Evolutionary conservation across 192 early-diverging fungal species (phyloP).

Genomic region (Allomyces javanicus): DNA sequence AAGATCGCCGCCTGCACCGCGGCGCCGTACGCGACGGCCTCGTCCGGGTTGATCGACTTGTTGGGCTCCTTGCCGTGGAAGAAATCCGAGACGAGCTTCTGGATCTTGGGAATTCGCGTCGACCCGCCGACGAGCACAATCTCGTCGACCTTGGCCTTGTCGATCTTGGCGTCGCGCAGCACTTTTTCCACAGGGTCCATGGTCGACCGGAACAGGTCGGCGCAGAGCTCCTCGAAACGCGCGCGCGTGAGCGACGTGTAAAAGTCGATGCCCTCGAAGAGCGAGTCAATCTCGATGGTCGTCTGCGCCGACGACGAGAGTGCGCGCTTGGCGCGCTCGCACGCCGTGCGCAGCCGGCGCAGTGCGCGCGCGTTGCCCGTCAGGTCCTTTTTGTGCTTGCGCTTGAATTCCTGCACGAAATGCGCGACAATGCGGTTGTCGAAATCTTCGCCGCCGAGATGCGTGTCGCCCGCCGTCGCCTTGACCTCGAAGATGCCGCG

Average conservation of each 20-base stretch:
- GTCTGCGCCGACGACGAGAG: slow-evolving; percentile 86
- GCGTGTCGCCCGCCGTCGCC: slow-evolving; percentile 96
- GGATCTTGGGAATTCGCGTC: slow-evolving; percentile 98
- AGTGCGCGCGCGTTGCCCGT: slow-evolving; percentile 73
- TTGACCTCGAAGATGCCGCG: slow-evolving; percentile 97
- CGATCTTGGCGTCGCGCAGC: slow-evolving; percentile 86
- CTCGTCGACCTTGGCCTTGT: slow-evolving; percentile 74
- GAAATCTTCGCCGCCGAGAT: slow-evolving; percentile 98
- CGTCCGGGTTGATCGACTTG: slow-evolving; percentile 98
- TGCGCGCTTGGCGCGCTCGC: slow-evolving; percentile 94
- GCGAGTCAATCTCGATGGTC: slow-evolving; percentile 87
- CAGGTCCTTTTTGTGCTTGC: slow-evolving; percentile 81
- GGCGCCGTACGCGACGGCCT: slow-evolving; percentile 96
- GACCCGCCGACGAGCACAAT: slow-evolving; percentile 97
- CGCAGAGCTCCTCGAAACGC: slow-evolving; percentile 97
- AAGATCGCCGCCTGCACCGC: slow-evolving; percentile 96
- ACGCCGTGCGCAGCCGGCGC: slow-evolving; percentile 89
- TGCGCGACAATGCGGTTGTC: slow-evolving; percentile 95
- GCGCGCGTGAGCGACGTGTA: slow-evolving; percentile 96
- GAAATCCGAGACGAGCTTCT: slow-evolving; percentile 93
- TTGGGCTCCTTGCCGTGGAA: slow-evolving; percentile 99
- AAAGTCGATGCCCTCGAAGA: slow-evolving; percentile 94
- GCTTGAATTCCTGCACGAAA: slow-evolving; percentile 92
- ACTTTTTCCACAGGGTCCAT: slow-evolving; percentile 94
- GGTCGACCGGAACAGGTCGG: slow-evolving; percentile 86